These are phyloP conservation scores for Thelonectria rubi DNA, from an alignment of 2,329 filamentous ascomycete genomes.

Conservation along the genomic window DNA sequence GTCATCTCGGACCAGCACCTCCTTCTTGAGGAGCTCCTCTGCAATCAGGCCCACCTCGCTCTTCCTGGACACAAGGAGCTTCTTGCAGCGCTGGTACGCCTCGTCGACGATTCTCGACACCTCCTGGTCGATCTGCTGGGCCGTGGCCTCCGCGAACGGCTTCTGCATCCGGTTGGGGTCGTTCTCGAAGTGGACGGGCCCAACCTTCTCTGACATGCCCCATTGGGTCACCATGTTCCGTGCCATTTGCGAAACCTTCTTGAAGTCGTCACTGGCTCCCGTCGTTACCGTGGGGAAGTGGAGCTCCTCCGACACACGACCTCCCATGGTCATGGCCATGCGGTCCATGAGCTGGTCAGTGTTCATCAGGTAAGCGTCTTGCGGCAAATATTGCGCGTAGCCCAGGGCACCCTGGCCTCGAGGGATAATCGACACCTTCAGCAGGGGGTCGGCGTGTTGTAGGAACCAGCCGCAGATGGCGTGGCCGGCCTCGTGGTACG, in stretches of 20 bases:
- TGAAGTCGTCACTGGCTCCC: conserved; percentile 96
- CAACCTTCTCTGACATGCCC: conserved; percentile 96
- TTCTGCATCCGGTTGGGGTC: conserved; percentile 86
- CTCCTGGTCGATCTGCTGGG: conserved; percentile 89
- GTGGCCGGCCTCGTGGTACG: conserved; percentile 98
- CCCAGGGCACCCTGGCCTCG: conserved; percentile 92
- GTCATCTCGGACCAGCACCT: conserved; percentile 90
- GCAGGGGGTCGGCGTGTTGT: conserved; percentile 91
- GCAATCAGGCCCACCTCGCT: conserved; percentile 87
- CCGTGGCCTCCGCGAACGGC: conserved; percentile 94
- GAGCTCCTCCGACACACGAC: conserved; percentile 92
- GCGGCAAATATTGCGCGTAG: conserved; percentile 96
- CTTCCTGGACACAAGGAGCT: conserved; percentile 86
- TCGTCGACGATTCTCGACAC: conserved; percentile 91
- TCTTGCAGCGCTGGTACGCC: conserved; percentile 89
- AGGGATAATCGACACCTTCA: conserved; percentile 98
- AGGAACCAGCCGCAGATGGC: conserved; percentile 99
- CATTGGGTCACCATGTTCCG: conserved; percentile 99
- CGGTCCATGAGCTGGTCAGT: conserved; percentile 97
- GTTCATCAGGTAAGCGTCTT: conserved; percentile 95
- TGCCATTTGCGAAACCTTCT: conserved; percentile 96
- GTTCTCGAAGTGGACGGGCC: conserved; percentile 90
- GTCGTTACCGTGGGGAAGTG: conserved; percentile 97
- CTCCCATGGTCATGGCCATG: conserved; percentile 99
- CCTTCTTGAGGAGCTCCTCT: conserved; percentile 91